Percentiles rank a stretch among this genome's conserved stretches.
These are phyloP conservation scores for Leishmania major DNA, from an alignment of 208 protist genomes.

Conservation along the genomic window DNA sequence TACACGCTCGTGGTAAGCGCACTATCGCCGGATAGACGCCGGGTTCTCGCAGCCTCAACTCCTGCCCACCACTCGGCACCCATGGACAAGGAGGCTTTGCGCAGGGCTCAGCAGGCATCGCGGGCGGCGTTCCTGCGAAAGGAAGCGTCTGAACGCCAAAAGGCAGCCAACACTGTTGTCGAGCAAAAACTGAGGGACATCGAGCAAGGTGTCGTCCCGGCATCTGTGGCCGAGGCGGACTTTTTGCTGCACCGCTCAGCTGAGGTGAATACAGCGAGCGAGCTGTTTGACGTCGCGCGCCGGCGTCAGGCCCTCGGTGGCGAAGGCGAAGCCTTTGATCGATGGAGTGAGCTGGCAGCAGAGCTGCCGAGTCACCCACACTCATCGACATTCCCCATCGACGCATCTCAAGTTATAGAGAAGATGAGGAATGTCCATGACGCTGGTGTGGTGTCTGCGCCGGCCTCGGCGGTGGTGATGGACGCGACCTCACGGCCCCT, in stretches of 20 bases:
- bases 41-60: constrained; percentile 6
- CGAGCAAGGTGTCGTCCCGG: constrained; percentile 72
- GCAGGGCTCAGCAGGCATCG: constrained; percentile 70
- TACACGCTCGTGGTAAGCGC: not conserved
- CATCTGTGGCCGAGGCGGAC: constrained; percentile 63
- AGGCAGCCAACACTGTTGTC: constrained; percentile 65
- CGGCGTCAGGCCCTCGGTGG: constrained; percentile 53
- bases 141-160: constrained; percentile 59
- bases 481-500: not conserved
- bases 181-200: constrained; percentile 79
- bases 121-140: constrained; percentile 71
- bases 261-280: constrained; percentile 64
- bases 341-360: constrained; percentile 8
- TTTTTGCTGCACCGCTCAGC: constrained; percentile 65
- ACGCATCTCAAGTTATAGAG: not conserved
- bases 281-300: constrained; percentile 62
- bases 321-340: constrained; percentile 24
- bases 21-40: not conserved
- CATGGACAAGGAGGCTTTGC: constrained; percentile 67
- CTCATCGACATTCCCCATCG: not conserved
- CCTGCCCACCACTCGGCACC: not conserved
- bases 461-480: not conserved
- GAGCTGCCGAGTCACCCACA: constrained; percentile 6
- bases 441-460: not conserved
- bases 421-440: not conserved